Evolutionary conservation across 805 yeast species (phyloP).

Genomic region (Zygosaccharomyces rouxii): DNA sequence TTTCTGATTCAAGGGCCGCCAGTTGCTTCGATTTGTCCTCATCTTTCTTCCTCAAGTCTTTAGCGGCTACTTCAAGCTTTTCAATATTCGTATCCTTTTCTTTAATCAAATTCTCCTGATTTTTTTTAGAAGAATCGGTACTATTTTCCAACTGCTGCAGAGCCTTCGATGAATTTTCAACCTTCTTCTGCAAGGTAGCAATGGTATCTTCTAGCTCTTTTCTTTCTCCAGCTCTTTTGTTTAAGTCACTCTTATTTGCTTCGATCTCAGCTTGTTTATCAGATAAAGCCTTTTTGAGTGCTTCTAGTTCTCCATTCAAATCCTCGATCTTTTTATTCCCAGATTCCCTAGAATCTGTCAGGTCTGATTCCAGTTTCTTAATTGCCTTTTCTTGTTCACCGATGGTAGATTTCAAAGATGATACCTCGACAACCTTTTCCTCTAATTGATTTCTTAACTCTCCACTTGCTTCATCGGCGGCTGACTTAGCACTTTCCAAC

Average conservation of each 20-base stretch:
- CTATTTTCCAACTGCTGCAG: not conserved
- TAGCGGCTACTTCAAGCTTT: conserved; percentile 1
- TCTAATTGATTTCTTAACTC: conserved; percentile 4
- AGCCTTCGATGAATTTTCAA: conserved; percentile 7
- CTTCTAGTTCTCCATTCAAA: conserved; percentile 10
- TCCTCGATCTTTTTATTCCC: conserved; percentile 5
- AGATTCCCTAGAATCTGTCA: conserved; percentile 6
- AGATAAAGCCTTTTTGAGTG: not conserved
- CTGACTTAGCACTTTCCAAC: conserved; percentile 4
- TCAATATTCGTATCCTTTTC: conserved; percentile 4
- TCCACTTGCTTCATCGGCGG: not conserved
- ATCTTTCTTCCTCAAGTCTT: not conserved
- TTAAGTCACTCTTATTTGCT: not conserved
- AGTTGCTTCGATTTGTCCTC: not conserved
- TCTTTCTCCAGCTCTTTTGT: not conserved
- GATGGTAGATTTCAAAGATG: conserved; percentile 20
- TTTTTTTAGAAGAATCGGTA: not conserved
- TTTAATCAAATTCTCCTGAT: conserved; percentile 1
- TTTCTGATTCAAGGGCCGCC: not conserved
- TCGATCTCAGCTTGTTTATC: not conserved
- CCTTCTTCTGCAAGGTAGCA: conserved; percentile 3
- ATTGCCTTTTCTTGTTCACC: conserved; percentile 18
- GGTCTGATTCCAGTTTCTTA: not conserved
- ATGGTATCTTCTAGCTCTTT: not conserved
- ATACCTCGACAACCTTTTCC: conserved; percentile 7